Conservation (phyloP, 2,329 filamentous ascomycete genomes). For the Colletotrichum scovillei region DNA sequence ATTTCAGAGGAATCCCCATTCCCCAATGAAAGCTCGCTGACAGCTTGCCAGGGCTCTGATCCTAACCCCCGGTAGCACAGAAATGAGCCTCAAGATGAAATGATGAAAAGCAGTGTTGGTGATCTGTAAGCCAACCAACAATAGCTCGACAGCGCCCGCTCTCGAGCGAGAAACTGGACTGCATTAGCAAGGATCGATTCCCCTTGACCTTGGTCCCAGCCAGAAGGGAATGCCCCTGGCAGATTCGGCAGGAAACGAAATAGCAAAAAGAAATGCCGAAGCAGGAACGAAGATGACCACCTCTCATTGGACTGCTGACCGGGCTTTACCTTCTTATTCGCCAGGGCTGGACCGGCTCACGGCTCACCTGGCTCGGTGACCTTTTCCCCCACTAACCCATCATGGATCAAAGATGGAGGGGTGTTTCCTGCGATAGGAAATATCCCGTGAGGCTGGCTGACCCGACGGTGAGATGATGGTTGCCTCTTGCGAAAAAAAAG, state of each 20-base stretch:
- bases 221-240: slow-evolving; percentile 10
- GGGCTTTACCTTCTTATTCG: not conserved
- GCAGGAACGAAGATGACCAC: not conserved
- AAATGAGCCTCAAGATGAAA: not conserved
- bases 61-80: not conserved
- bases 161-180: not conserved
- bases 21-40: not conserved
- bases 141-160: not conserved
- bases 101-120: not conserved
- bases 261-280: slow-evolving; percentile 13
- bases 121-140: not conserved
- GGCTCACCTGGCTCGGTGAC: not conserved
- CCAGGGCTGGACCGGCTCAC: slow-evolving; percentile 3
- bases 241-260: slow-evolving; percentile 9
- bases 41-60: not conserved
- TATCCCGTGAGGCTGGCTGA: not conserved
- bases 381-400: not conserved
- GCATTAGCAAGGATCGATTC: not conserved
- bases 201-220: slow-evolving; percentile 1
- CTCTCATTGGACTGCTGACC: slow-evolving; percentile 3
- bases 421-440: not conserved
- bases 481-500: not conserved
- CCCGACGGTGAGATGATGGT: slow-evolving; percentile 3
- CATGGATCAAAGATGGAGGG: not conserved
- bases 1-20: not conserved